A percentile compares a stretch with the other conserved stretches of the same genome.
These are phyloP conservation scores for Tilletia walkeri DNA, from an alignment of 1,284 basidiomycete genomes.

Conservation along the genomic window DNA sequence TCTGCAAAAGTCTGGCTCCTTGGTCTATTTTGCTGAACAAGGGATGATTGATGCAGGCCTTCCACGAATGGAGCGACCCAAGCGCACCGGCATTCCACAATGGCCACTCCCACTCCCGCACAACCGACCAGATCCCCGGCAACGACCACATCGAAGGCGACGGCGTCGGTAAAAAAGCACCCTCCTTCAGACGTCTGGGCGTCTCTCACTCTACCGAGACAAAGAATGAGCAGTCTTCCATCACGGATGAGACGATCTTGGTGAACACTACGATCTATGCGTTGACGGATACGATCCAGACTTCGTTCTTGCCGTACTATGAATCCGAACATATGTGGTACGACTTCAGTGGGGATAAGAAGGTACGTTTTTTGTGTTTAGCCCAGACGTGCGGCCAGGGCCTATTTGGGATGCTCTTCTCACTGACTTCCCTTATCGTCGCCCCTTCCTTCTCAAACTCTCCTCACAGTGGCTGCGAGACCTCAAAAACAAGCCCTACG, in stretches of 20 bases:
- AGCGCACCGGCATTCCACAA: constrained; percentile 36
- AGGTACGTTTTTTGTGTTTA: constrained; percentile 18
- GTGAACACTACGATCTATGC: constrained; percentile 36
- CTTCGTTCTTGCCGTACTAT: constrained; percentile 31
- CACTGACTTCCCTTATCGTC: not conserved
- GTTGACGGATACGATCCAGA: constrained; percentile 35
- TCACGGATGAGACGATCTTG: constrained; percentile 39
- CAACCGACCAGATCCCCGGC: constrained; percentile 6
- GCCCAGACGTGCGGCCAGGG: not conserved
- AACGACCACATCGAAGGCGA: not conserved
- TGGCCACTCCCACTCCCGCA: constrained; percentile 19
- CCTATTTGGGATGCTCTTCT: not conserved
- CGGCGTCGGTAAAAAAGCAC: not conserved
- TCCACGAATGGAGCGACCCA: constrained; percentile 41
- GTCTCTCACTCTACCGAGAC: not conserved
- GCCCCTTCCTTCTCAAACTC: not conserved
- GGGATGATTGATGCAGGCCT: constrained; percentile 34
- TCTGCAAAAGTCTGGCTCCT: not conserved
- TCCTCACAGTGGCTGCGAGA: not conserved
- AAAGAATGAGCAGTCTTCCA: not conserved
- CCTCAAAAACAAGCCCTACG: constrained; percentile 29
- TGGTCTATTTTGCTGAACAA: not conserved
- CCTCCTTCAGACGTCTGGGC: not conserved
- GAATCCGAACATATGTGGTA: constrained; percentile 24
- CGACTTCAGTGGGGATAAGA: constrained; percentile 25